A percentile compares a stretch with the other conserved stretches of the same genome.
Evolutionary conservation across 2,329 filamentous ascomycete genomes (phyloP).

Genomic region (Juglanconis oblonga): DNA sequence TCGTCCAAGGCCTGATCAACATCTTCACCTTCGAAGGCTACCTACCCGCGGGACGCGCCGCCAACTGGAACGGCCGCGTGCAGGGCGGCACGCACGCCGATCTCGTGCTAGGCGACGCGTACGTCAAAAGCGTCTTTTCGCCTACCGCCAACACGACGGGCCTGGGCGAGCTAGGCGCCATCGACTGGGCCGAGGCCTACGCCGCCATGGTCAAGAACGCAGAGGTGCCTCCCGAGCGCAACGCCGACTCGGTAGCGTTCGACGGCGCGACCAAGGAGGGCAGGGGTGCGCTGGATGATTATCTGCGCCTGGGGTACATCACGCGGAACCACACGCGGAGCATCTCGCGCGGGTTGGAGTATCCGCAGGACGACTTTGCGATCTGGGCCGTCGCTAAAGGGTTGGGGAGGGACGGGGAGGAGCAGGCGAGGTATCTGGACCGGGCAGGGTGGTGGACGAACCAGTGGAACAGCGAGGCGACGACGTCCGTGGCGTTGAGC

Average conservation of each 20-base stretch:
- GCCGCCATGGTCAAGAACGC: conserved; percentile 48
- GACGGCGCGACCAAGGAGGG: conserved; percentile 50
- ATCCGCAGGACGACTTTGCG: conserved; percentile 51
- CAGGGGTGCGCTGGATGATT: conserved; percentile 52
- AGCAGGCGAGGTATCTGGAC: background rate
- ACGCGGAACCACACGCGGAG: conserved; percentile 44
- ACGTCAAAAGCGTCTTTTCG: conserved; percentile 37
- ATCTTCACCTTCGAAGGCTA: conserved; percentile 50
- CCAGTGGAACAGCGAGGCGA: conserved; percentile 6
- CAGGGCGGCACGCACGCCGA: conserved; percentile 56
- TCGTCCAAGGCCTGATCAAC: conserved; percentile 49
- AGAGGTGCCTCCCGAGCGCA: conserved; percentile 45
- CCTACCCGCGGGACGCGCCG: conserved; percentile 47
- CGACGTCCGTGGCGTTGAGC: background rate
- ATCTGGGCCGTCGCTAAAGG: conserved; percentile 45
- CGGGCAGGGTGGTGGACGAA: conserved; percentile 10
- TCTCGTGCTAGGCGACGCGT: conserved; percentile 55
- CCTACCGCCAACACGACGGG: background rate
- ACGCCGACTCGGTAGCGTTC: conserved; percentile 39
- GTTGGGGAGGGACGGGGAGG: background rate
- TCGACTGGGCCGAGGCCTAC: conserved; percentile 42
- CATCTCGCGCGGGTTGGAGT: conserved; percentile 49
- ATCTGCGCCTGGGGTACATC: conserved; percentile 48
- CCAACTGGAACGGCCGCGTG: conserved; percentile 50
- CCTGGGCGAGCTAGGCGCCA: conserved; percentile 26